Base-by-base conservation (phyloP, 306 rosid genomes). In the Trifolium fragiferum region DNA sequence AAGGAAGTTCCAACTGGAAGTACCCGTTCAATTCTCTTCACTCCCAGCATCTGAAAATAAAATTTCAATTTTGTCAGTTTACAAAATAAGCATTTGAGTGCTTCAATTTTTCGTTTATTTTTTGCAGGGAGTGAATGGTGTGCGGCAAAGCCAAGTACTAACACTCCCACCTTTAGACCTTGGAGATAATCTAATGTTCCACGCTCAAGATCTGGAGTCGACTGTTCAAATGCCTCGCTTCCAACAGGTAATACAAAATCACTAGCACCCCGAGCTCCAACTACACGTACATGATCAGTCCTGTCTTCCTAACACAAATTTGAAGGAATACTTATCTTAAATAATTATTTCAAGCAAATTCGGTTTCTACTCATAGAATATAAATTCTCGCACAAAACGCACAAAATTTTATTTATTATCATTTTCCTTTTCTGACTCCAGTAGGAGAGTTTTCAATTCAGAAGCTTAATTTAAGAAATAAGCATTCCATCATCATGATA, bases 181-280 rank as follows among this genome's bases (percentile, higher is more conserved):
- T 94, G 99, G 46, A 94, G 93, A 92, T 94, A 94, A 85, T 94
- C 98, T 66, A 92, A 85, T 40, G 98, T 94, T 80, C 99, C 97
- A 46, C 99, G 99, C 46, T 87, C 97, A 72, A 92, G 95, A 78
- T 96, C 89, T 19, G 93, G 87, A 20, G 96, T 96, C 10, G 99
- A 94, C 87, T 92, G 98, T 85, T 92, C 98, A 86, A 94, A 94
- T 65, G 83, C 92, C 84, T 94, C 99, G 75, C 92, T 90, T 33
- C 85, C 92, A 78, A 92, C 90, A 27, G 99, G 99, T 64, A 94
- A 81, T 68, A 54, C 80, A 86, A 94, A 94, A 53, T 95, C 93
- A 32, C 95, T 85, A 70, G 99, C 99, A 73, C 76, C 83, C 46
- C 96, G 93, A 76, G 99, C 96, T 78, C 99, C 99, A 81, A 94